Base-by-base conservation (phyloP, 768 basidiomycete genomes). In the Pulveroboletus sp. region DNA sequence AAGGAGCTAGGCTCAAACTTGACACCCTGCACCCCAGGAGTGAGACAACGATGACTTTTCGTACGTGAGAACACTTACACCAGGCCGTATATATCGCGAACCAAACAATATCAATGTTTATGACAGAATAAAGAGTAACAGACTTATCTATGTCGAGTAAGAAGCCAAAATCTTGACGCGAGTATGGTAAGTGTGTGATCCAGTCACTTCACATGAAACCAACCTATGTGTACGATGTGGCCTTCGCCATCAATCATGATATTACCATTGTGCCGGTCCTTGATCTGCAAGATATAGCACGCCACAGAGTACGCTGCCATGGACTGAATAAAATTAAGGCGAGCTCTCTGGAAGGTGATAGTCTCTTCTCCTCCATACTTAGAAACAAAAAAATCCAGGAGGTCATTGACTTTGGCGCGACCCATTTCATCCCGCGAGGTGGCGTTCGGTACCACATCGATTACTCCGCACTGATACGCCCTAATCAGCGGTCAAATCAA, bases 381-480 rank as follows among this genome's bases (percentile, higher is more conserved):
- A 31, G 90, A 82, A 24, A 91, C 76, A 69, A 98, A 99, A 73
- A 98, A 99, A 57, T 87, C 87, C 31, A 89, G 78, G 17, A 99
- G 77, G 64, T 99, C 94, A 58, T 98, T 98, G 64, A 98, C 89
- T 72, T 97, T 98, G 30, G 93, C 91, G 31, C 96, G 82, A 30
- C 96, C 96, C 96, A 99, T 97, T 73, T 99, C 96, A 66, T 99
- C 96, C 47, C 96, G 82, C 0, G 96, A 98, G 0, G 96, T 99
- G 0, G 96, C 83, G 64, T 98, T 93, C 1, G 96, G 95, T 4
- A 99, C 93, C 36, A 98, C 96, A 57, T 99, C 96, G 54, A 99
- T 97, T 45, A 99, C 92, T 42, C 96, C 96, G 55, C 92, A 95
- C 95, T 98, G 53, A 36, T 56, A 53, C 28, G n/a, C 1, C 9